Percentiles rank a stretch among this genome's conserved stretches.
Evolutionary conservation across 371 early-diverging fungal species (phyloP).

Genomic region (Conidiobolus incongruus): DNA sequence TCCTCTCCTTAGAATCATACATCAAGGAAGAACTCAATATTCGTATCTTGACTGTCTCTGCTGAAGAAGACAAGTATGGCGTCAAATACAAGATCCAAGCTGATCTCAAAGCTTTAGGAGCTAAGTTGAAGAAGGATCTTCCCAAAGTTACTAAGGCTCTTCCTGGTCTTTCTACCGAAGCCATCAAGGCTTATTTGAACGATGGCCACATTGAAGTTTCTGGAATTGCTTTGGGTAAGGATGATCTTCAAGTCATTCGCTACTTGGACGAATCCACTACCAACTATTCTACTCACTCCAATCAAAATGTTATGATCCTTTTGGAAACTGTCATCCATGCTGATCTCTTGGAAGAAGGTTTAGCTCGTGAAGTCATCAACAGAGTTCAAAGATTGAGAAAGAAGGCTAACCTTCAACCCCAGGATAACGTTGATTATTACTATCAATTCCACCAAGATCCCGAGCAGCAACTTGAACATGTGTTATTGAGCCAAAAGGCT

Average conservation of each 20-base stretch:
- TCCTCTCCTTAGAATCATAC: conserved; percentile 56
- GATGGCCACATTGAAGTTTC: conserved; percentile 43
- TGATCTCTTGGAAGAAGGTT: conserved; percentile 74
- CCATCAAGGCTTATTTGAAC: conserved; percentile 58
- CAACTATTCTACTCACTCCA: conserved; percentile 49
- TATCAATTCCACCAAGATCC: conserved; percentile 48
- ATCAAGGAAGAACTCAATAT: conserved; percentile 91
- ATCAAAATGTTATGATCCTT: conserved; percentile 73
- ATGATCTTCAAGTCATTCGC: conserved; percentile 63
- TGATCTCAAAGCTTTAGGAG: conserved; percentile 75
- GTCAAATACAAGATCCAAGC: conserved; percentile 80
- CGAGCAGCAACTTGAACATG: conserved; percentile 31
- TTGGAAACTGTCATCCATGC: conserved; percentile 67
- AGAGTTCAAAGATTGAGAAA: conserved; percentile 96
- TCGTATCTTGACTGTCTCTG: conserved; percentile 59
- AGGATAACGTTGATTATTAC: conserved; percentile 11
- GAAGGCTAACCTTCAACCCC: conserved; percentile 24
- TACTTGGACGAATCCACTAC: conserved; percentile 33
- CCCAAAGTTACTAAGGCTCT: conserved; percentile 77
- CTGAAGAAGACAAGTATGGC: conserved; percentile 78
- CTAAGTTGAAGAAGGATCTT: conserved; percentile 72
- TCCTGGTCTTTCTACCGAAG: conserved; percentile 42
- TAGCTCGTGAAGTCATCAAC: conserved; percentile 95
- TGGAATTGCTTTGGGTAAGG: conserved; percentile 57
- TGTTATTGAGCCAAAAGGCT: conserved; percentile 46